Conservation (phyloP, 2,329 filamentous ascomycete genomes). For the Aspergillus glaucus region DNA sequence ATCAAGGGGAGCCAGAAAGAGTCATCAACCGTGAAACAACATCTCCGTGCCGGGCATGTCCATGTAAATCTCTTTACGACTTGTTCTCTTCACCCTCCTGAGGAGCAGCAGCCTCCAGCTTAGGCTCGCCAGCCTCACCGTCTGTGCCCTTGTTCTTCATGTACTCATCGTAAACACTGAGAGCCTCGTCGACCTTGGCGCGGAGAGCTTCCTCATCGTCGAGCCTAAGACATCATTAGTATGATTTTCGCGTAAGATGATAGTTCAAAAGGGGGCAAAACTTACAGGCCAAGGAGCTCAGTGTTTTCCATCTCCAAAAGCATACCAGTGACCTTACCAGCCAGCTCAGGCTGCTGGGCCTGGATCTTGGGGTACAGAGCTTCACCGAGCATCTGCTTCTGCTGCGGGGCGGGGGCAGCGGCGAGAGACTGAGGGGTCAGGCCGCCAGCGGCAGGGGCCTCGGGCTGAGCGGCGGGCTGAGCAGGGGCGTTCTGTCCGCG, state of each 20-base stretch:
- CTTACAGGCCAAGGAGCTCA: slow-evolving; percentile 93
- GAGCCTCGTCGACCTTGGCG: slow-evolving; percentile 94
- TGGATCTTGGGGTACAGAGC: slow-evolving; percentile 98
- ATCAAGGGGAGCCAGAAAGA: slow-evolving; percentile 13
- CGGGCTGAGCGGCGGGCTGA: slow-evolving; percentile 31
- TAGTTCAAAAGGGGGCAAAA: slow-evolving; percentile 23
- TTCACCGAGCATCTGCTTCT: slow-evolving; percentile 98
- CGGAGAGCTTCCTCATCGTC: slow-evolving; percentile 84
- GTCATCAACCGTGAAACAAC: slow-evolving; percentile 30
- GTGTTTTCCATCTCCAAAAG: slow-evolving; percentile 97
- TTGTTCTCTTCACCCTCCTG: slow-evolving; percentile 41
- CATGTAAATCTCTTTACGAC: slow-evolving; percentile 26
- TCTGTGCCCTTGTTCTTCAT: slow-evolving; percentile 70
- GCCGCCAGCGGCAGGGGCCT: slow-evolving; percentile 32
- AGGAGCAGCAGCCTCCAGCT: slow-evolving; percentile 36
- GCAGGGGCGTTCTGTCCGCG: slow-evolving; percentile 37
- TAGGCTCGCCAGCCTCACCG: slow-evolving; percentile 37
- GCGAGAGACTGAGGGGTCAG: slow-evolving; percentile 49
- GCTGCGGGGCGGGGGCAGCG: slow-evolving; percentile 60
- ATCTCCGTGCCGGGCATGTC: slow-evolving; percentile 18
- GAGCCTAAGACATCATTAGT: slow-evolving; percentile 53
- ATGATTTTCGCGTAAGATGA: background rate
- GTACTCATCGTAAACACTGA: slow-evolving; percentile 97
- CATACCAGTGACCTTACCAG: slow-evolving; percentile 99
- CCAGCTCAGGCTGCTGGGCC: slow-evolving; percentile 86